These are phyloP conservation scores for Pleodorina starrii DNA, from an alignment of 139 green algal genomes.

Conservation along the genomic window DNA sequence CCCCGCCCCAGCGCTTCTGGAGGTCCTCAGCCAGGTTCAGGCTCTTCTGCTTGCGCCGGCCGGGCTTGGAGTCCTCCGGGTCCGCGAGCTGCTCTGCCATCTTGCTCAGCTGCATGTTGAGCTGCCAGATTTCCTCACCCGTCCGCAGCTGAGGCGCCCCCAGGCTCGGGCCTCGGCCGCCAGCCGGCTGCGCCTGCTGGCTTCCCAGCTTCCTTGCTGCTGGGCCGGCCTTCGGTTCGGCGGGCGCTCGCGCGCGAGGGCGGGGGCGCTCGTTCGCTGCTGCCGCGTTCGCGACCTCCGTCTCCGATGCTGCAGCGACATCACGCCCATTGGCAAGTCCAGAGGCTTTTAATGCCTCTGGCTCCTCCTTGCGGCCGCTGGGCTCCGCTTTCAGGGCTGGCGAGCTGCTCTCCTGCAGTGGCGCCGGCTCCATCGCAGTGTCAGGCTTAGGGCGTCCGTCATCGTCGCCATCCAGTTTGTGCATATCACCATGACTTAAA, in stretches of 20 bases:
- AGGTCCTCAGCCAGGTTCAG: slow-evolving; percentile 27
- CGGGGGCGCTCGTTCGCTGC: too few relatives aligned
- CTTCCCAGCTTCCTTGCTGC: background rate
- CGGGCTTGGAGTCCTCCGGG: slow-evolving; percentile 17
- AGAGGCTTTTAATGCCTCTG: background rate
- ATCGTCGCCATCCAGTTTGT: background rate
- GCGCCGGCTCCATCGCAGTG: background rate
- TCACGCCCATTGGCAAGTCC: background rate
- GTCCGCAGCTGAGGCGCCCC: too few relatives aligned
- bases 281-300: background rate
- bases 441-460: background rate
- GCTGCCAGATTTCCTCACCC: slow-evolving; percentile 31
- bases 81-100: slow-evolving; percentile 17
- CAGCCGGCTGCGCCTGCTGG: background rate
- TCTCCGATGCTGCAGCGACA: background rate
- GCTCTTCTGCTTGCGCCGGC: background rate
- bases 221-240: background rate
- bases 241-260: too few relatives aligned
- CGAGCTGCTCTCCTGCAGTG: background rate
- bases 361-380: background rate
- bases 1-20: slow-evolving; percentile 41
- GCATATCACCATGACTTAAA: background rate
- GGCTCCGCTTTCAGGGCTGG: background rate
- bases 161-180: background rate
- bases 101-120: slow-evolving; percentile 4